These are phyloP conservation scores for Peronospora farinosa DNA, from an alignment of 352 stramenopile genomes.

Conservation along the genomic window DNA sequence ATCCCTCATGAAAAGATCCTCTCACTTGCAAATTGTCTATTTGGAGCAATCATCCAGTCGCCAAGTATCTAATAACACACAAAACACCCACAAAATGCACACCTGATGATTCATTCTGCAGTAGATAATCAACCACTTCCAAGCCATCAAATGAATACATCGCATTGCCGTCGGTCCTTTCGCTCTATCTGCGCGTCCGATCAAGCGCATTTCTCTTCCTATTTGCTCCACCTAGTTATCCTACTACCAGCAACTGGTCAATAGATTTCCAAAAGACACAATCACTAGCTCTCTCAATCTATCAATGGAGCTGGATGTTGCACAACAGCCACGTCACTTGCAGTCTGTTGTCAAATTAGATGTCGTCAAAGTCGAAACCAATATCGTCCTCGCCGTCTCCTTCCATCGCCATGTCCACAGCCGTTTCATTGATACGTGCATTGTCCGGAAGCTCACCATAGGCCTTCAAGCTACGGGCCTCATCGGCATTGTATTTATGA, in stretches of 20 bases:
- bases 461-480: slow-evolving; percentile 98
- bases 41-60: neutral
- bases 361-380: slow-evolving; percentile 88
- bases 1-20: neutral
- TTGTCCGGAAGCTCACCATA: slow-evolving; percentile 99
- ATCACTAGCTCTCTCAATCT: neutral
- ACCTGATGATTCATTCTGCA: neutral
- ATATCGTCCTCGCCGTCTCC: slow-evolving; percentile 81
- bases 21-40: slow-evolving; percentile 1
- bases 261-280: neutral
- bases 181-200: slow-evolving; percentile 13
- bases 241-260: slow-evolving; percentile 16
- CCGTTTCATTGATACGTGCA: slow-evolving; percentile 85
- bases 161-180: slow-evolving; percentile 22
- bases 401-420: slow-evolving; percentile 82
- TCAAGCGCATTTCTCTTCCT: slow-evolving; percentile 8
- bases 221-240: slow-evolving; percentile 15
- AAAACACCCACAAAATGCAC: neutral
- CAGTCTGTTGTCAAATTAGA: slow-evolving; percentile 42
- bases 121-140: slow-evolving; percentile 4
- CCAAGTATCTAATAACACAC: neutral
- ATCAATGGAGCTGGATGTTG: neutral
- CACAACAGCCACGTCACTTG: neutral
- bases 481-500: slow-evolving; percentile 97
- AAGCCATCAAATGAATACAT: slow-evolving; percentile 32